These are phyloP conservation scores for Axilococcus clingmanii DNA, from an alignment of 139 green algal genomes.

Conservation along the genomic window DNA sequence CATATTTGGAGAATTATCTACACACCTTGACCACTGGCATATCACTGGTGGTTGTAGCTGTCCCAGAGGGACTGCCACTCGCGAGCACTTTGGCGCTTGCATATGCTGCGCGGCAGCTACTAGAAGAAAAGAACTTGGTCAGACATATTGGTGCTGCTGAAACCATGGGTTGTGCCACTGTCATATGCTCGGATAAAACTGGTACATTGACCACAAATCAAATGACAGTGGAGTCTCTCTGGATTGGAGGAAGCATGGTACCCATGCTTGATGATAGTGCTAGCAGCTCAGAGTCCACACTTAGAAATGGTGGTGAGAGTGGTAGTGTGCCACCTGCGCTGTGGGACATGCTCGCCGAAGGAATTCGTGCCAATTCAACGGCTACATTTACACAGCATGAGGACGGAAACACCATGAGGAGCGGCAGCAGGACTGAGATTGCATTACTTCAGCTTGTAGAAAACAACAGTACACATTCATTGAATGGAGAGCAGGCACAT, in stretches of 20 bases:
- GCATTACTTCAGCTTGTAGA: slow-evolving; percentile 61
- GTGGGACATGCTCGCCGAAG: slow-evolving; percentile 15
- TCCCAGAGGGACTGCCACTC: slow-evolving; percentile 83
- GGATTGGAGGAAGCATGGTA: slow-evolving; percentile 32
- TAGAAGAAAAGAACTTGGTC: slow-evolving; percentile 58
- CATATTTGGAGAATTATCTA: slow-evolving; percentile 53
- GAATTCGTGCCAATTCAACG: slow-evolving; percentile 55
- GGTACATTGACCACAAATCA: slow-evolving; percentile 76
- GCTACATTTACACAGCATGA: slow-evolving; percentile 25
- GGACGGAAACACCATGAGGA: slow-evolving; percentile 11
- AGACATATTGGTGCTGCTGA: slow-evolving; percentile 74
- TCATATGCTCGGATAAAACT: slow-evolving; percentile 87
- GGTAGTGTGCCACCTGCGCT: slow-evolving; percentile 5
- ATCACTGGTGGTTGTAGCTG: slow-evolving; percentile 79
- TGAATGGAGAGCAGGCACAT: background rate
- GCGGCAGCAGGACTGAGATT: slow-evolving; percentile 73
- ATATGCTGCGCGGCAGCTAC: slow-evolving; percentile 64
- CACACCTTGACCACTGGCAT: slow-evolving; percentile 66
- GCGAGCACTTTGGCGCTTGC: slow-evolving; percentile 79
- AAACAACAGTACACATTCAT: slow-evolving; percentile 15
- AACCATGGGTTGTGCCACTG: slow-evolving; percentile 80
- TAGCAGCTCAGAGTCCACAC: no score
- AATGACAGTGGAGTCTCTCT: slow-evolving; percentile 58
- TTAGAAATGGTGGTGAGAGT: no score
- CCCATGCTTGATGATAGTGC: background rate